These are phyloP conservation scores for Pseudohyphozyma bogoriensis DNA, from an alignment of 768 basidiomycete genomes.

Conservation along the genomic window DNA sequence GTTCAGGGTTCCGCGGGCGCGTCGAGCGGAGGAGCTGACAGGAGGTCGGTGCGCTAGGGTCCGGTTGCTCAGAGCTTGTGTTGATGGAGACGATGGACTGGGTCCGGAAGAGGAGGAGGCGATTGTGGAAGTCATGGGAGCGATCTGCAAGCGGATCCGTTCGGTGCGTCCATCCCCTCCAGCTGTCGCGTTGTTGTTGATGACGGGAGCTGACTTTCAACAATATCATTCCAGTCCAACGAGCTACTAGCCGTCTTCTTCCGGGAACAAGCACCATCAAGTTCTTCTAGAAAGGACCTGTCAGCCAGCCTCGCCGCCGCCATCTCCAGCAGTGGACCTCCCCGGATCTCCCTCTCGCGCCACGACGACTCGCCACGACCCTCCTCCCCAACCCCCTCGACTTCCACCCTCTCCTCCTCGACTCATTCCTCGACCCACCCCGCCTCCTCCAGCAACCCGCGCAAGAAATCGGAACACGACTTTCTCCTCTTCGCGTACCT, in stretches of 20 bases:
- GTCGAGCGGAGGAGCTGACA: neutral
- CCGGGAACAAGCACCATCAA: conserved; percentile 83
- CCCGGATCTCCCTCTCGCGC: conserved; percentile 36
- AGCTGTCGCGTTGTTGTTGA: neutral
- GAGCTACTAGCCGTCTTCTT: conserved; percentile 95
- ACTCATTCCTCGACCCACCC: conserved; percentile 32
- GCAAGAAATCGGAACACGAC: conserved; percentile 71
- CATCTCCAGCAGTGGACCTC: conserved; percentile 13
- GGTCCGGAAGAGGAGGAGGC: conserved; percentile 40
- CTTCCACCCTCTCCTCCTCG: conserved; percentile 48
- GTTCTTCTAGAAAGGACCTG: conserved; percentile 39
- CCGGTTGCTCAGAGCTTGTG: conserved; percentile 70
- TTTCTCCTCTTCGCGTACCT: conserved; percentile 93
- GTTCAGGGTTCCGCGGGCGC: neutral
- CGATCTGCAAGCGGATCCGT: conserved; percentile 81
- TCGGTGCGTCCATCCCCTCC: conserved; percentile 40
- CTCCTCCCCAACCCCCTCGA: conserved; percentile 51
- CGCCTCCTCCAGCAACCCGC: conserved; percentile 38
- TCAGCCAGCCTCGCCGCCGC: conserved; percentile 11
- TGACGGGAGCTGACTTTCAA: neutral
- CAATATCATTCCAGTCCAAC: conserved; percentile 43
- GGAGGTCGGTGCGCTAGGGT: conserved; percentile 36
- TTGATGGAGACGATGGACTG: conserved; percentile 57
- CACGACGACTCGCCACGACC: conserved; percentile 9
- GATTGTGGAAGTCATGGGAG: conserved; percentile 80